Conservation (phyloP, 139 green algal species). For the Desmodesmus armatus region DNA sequence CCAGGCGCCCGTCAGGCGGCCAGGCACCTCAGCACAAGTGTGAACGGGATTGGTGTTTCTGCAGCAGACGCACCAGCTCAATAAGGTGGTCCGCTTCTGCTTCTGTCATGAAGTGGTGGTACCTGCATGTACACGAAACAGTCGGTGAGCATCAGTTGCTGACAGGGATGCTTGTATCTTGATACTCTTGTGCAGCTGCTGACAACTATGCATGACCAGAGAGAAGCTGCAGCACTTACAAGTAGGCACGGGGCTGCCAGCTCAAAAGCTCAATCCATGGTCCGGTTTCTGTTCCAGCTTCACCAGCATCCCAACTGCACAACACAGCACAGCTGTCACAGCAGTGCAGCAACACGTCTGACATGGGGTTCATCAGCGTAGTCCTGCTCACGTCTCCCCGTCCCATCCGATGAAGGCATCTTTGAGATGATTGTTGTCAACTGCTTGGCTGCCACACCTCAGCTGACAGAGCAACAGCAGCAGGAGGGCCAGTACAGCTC, state of each 20-base stretch:
- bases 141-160: not conserved
- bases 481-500: no score
- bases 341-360: not conserved
- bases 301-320: not conserved
- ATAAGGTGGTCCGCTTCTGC: conserved; percentile 38
- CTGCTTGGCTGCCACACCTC: not conserved
- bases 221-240: conserved; percentile 25
- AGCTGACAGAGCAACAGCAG: no score
- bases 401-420: conserved; percentile 44
- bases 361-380: not conserved
- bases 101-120: conserved; percentile 34
- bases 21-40: no score
- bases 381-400: conserved; percentile 10
- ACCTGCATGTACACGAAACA: conserved; percentile 7
- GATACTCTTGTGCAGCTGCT: not conserved
- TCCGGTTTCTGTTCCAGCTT: not conserved
- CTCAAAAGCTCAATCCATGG: conserved; percentile 26
- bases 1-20: no score
- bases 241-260: conserved; percentile 34
- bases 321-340: not conserved
- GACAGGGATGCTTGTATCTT: not conserved
- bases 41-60: no score
- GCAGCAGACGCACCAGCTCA: conserved; percentile 21
- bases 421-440: not conserved
- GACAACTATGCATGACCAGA: no score